phyloP scores from a whole-genome alignment of 2,329 filamentous ascomycete species.

The Penicillium sp. region DNA sequence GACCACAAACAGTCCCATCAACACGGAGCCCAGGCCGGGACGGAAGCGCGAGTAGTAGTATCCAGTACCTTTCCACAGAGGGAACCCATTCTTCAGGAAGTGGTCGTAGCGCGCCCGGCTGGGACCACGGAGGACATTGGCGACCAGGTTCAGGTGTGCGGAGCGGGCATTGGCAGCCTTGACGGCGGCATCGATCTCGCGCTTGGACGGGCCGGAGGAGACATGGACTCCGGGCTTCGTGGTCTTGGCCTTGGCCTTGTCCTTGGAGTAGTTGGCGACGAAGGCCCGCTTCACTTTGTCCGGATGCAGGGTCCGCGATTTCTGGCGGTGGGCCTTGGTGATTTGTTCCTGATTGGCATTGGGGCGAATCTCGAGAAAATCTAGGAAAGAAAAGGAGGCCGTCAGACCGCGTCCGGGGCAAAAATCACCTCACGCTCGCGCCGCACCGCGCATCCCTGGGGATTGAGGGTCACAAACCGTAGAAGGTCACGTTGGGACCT shows the following conservation, averaged over 20 bases:
- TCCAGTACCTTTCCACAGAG: conserved; percentile 91
- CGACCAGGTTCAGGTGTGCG: conserved; percentile 77
- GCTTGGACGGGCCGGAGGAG: conserved; percentile 66
- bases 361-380: conserved; percentile 75
- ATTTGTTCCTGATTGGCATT: conserved; percentile 80
- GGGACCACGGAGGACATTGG: conserved; percentile 78
- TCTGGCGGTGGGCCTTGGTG: conserved; percentile 90
- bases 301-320: conserved; percentile 77
- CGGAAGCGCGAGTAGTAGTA: conserved; percentile 97
- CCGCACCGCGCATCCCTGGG: too few species aligned
- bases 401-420: too few species aligned
- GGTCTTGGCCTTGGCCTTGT: conserved; percentile 49
- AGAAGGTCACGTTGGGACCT: conserved; percentile 80
- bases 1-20: conserved; percentile 76
- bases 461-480: conserved; percentile 53
- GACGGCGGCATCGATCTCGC: conserved; percentile 72
- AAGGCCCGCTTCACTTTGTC: conserved; percentile 92
- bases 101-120: conserved; percentile 88
- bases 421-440: too few species aligned
- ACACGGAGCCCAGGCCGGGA: conserved; percentile 80
- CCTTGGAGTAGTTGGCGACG: conserved; percentile 63
- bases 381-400: conserved; percentile 36
- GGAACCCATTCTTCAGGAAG: conserved; percentile 90
- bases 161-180: conserved; percentile 82
- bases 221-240: conserved; percentile 63